phyloP scores from a whole-genome alignment of 257 asterid genomes.

The Solanum ahanhuiri region DNA sequence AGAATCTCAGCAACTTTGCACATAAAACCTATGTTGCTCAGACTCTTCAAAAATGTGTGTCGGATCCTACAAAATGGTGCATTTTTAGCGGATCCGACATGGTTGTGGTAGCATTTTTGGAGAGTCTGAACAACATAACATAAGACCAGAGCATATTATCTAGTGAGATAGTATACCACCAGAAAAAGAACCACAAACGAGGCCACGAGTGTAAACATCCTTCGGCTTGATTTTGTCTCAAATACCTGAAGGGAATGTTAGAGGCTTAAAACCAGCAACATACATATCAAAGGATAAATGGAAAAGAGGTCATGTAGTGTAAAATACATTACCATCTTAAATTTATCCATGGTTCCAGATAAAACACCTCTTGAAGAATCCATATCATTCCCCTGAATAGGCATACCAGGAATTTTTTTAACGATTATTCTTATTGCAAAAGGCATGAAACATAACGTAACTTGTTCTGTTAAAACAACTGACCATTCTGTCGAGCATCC shows the following conservation, averaged over 20 bases:
- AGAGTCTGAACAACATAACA: background rate
- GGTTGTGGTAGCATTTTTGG: background rate
- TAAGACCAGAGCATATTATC: slow-evolving; percentile 22
- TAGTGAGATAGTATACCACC: slow-evolving; percentile 72
- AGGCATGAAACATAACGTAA: background rate
- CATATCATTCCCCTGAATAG: slow-evolving; percentile 79
- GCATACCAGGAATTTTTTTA: background rate
- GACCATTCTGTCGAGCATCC: slow-evolving; percentile 89
- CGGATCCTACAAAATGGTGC: background rate
- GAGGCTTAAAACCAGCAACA: background rate
- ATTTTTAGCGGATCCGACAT: background rate
- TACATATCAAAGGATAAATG: background rate
- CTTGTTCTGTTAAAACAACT: slow-evolving; percentile 4
- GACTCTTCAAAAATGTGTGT: background rate
- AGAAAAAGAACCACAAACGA: slow-evolving; percentile 78
- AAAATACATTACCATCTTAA: slow-evolving; percentile 60
- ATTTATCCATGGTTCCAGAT: slow-evolving; percentile 94
- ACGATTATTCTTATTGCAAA: background rate
- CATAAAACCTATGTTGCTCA: background rate
- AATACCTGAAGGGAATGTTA: slow-evolving; percentile 43
- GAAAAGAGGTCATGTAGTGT: background rate
- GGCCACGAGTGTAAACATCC: slow-evolving; percentile 74
- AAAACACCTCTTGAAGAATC: slow-evolving; percentile 89
- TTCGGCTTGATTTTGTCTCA: slow-evolving; percentile 86
- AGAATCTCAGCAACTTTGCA: background rate